Evolutionary conservation across 202 grass and related monocot species (phyloP).

Genomic region (Panicum hallii): DNA sequence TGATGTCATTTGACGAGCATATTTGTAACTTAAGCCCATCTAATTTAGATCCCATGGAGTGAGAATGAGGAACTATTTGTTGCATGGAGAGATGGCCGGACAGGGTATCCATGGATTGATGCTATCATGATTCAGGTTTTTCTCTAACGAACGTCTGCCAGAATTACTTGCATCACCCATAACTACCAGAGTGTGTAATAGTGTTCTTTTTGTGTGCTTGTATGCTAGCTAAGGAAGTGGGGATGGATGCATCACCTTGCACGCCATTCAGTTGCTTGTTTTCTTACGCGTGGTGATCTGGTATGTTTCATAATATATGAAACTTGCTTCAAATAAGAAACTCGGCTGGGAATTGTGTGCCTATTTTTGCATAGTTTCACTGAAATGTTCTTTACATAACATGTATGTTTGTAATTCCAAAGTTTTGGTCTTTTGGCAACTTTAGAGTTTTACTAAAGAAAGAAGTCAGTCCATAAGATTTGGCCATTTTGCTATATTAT

Average conservation of each 20-base stretch:
- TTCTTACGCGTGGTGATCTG: conserved; percentile 89
- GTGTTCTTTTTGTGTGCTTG: conserved; percentile 15
- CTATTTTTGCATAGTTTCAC: not conserved
- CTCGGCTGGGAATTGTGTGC: not conserved
- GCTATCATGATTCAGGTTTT: conserved; percentile 96
- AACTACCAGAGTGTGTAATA: conserved; percentile 31
- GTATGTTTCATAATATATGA: conserved; percentile 51
- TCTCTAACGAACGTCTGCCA: not conserved
- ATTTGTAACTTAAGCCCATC: not conserved
- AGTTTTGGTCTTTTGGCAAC: not conserved
- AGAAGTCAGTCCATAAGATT: not conserved
- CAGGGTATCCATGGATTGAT: conserved; percentile 98
- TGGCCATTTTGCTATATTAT: not conserved
- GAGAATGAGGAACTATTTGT: conserved; percentile 69
- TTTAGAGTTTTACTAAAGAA: not conserved
- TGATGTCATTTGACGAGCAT: not conserved
- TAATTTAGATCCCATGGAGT: conserved; percentile 78
- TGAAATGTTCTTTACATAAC: not conserved
- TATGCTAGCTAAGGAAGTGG: conserved; percentile 75
- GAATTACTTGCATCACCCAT: conserved; percentile 21
- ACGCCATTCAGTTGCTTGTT: conserved; percentile 94
- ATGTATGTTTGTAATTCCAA: not conserved
- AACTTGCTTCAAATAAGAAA: not conserved
- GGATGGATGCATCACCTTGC: conserved; percentile 99
- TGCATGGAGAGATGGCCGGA: conserved; percentile 85